Conservation (phyloP, 345 rosid genomes). For the Pseudoturritis turrita region DNA sequence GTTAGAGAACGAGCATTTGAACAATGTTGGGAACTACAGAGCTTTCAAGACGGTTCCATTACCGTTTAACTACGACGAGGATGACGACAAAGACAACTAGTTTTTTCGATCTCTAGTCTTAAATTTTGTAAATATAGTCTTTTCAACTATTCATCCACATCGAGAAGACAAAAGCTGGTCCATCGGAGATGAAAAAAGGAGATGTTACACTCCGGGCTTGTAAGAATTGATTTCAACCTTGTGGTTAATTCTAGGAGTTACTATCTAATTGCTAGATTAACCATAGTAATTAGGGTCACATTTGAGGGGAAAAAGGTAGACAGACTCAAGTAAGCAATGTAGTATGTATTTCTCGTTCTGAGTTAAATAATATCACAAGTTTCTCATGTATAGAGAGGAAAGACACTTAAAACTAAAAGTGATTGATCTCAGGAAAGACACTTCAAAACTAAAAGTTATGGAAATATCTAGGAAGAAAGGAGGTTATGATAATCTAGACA, state of each 20-base stretch:
- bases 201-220: not conserved
- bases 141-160: not conserved
- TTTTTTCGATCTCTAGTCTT: not conserved
- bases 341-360: not conserved
- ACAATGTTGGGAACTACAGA: constrained; percentile 59
- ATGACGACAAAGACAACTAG: constrained; percentile 50
- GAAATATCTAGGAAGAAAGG: too few species aligned
- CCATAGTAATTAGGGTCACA: constrained; percentile 1
- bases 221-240: not conserved
- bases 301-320: not conserved
- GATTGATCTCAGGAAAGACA: too few species aligned
- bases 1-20: constrained; percentile 73
- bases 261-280: not conserved
- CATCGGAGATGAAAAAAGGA: not conserved
- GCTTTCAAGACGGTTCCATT: constrained; percentile 77
- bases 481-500: too few species aligned
- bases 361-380: not conserved
- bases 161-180: not conserved
- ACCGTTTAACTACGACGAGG: constrained; percentile 61
- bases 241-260: constrained; percentile 8
- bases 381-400: not conserved
- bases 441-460: too few species aligned
- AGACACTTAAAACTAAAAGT: too few species aligned
- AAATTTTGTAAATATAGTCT: not conserved
- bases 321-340: not conserved